Percentiles rank a stretch among this genome's conserved stretches.
Evolutionary conservation across 2,329 filamentous ascomycete species (phyloP).

Genomic region (Colletotrichum caudatum): DNA sequence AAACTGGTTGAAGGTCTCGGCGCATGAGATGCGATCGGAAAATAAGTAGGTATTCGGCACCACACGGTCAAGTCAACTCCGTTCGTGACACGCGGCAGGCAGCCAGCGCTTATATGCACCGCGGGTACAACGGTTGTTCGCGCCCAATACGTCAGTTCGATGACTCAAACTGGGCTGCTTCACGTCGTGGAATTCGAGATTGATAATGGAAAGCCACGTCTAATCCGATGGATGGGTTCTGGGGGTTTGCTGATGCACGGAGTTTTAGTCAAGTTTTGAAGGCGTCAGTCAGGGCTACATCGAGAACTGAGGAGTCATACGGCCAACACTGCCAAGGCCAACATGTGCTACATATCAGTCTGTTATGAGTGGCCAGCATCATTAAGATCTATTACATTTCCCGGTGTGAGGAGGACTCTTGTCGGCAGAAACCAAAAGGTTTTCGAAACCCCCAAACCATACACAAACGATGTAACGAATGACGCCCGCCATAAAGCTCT

Average conservation of each 20-base stretch:
- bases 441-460: not conserved
- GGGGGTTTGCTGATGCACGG: not conserved
- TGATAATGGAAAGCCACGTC: too few relatives aligned
- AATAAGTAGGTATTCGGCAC: too few relatives aligned
- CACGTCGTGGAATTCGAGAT: not conserved
- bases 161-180: not conserved
- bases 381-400: conserved; percentile 22
- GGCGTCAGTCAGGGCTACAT: too few relatives aligned
- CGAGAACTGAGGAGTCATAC: not conserved
- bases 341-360: not conserved
- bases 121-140: not conserved
- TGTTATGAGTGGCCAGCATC: not conserved
- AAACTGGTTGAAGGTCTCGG: conserved; percentile 16
- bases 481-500: not conserved
- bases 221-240: not conserved
- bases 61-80: not conserved
- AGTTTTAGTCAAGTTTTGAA: too few relatives aligned
- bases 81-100: not conserved
- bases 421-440: not conserved
- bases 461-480: not conserved
- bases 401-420: not conserved
- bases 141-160: conserved; percentile 3
- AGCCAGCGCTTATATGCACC: not conserved
- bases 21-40: too few relatives aligned
- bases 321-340: fast-evolving